Conservation (phyloP, 805 yeast genomes). For the Saccharomycopsis synnaedendra region DNA sequence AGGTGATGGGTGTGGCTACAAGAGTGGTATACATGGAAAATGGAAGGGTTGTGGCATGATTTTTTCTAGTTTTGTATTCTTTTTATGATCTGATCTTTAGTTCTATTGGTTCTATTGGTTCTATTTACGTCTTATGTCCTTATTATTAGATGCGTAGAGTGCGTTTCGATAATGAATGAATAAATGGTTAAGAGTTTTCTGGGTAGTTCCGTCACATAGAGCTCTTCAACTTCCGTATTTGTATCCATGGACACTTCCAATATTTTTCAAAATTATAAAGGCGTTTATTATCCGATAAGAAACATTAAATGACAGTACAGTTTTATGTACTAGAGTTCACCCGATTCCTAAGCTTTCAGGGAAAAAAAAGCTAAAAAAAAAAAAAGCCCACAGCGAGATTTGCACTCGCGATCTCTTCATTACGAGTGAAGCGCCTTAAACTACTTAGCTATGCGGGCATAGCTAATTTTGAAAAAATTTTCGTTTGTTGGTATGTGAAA, state of each 20-base stretch:
- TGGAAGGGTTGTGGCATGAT: constrained; percentile 28
- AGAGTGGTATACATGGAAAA: constrained; percentile 34
- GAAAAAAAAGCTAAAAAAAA: constrained; percentile 14
- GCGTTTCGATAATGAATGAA: background rate
- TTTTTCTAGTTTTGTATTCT: background rate
- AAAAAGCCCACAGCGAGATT: constrained; percentile 39
- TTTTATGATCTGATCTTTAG: background rate
- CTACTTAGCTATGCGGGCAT: constrained; percentile 45
- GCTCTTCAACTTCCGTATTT: background rate
- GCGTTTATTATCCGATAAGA: too few species aligned
- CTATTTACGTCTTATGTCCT: background rate
- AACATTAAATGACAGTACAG: too few species aligned
- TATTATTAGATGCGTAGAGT: background rate
- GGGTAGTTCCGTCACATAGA: background rate
- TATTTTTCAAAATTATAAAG: too few species aligned
- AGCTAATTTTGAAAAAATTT: background rate
- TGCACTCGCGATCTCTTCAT: constrained; percentile 48
- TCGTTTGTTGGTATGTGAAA: too few species aligned
- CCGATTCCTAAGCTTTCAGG: background rate
- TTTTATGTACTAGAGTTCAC: too few species aligned
- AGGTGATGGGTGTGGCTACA: constrained; percentile 51
- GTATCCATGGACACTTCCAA: too few species aligned
- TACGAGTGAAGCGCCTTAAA: constrained; percentile 45
- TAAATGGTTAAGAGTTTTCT: background rate
- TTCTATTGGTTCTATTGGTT: background rate